Evolutionary conservation across 352 stramenopile species (phyloP).

Genomic region (Globisporangium camurandrum): DNA sequence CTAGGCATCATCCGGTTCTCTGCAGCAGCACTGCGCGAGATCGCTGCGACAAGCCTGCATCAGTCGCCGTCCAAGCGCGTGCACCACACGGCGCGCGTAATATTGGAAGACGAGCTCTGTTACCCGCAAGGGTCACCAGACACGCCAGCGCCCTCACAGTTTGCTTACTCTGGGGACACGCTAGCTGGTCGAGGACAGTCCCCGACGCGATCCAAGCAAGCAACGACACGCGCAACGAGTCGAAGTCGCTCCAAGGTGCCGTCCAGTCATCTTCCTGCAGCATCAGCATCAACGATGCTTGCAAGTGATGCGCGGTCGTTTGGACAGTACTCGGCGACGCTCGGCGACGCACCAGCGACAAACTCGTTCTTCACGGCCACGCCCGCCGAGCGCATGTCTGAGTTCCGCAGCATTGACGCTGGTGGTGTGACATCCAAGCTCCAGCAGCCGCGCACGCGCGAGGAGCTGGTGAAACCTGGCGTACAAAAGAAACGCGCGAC

Average conservation of each 20-base stretch:
- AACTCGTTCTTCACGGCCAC: conserved; percentile 27
- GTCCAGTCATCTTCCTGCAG: conserved; percentile 16
- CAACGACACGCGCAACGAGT: conserved; percentile 11
- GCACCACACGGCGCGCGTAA: conserved; percentile 52
- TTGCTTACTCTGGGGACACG: neutral
- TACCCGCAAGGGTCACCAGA: conserved; percentile 2
- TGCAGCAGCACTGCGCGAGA: conserved; percentile 35
- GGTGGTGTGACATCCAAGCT: conserved; percentile 21
- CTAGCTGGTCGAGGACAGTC: conserved; percentile 2
- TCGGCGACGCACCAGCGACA: conserved; percentile 13
- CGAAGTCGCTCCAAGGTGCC: conserved; percentile 26
- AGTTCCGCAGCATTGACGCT: conserved; percentile 12
- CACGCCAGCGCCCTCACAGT: neutral
- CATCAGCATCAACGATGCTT: neutral
- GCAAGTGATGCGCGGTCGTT: conserved; percentile 19
- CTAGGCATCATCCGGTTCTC: conserved; percentile 62
- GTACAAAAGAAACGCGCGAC: conserved; percentile 20
- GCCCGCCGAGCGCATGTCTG: conserved; percentile 18
- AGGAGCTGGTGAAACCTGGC: conserved; percentile 26
- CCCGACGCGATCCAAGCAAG: conserved; percentile 7
- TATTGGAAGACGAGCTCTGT: conserved; percentile 44
- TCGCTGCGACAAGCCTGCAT: conserved; percentile 49
- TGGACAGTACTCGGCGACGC: conserved; percentile 19
- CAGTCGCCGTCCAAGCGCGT: conserved; percentile 55
- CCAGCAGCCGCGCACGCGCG: conserved; percentile 26